A percentile compares a stretch with the other conserved stretches of the same genome.
phyloP scores from a whole-genome alignment of 2,329 filamentous ascomycete species.

The Colletotrichum scovillei region DNA sequence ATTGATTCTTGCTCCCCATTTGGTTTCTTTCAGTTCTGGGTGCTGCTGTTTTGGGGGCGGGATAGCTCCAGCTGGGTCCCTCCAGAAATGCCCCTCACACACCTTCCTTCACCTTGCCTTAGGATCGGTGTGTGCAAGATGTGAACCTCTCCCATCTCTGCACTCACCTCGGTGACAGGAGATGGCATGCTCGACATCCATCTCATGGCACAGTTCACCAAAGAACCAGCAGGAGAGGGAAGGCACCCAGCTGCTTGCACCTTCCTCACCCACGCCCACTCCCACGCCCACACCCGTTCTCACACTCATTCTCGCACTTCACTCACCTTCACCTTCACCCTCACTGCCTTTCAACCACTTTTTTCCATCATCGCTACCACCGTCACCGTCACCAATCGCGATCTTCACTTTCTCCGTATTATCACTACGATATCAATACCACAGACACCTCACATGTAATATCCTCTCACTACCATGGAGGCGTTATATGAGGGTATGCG shows the following conservation, averaged over 20 bases:
- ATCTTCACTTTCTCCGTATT: background rate
- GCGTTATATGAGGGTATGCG: constrained; percentile 25
- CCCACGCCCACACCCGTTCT: too few relatives aligned
- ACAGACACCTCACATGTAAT: background rate
- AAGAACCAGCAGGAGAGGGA: constrained; percentile 1
- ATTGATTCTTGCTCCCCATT: background rate
- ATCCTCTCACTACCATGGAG: constrained; percentile 2
- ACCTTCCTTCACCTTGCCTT: constrained; percentile 5
- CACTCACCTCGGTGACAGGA: constrained; percentile 11
- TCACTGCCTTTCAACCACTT: background rate
- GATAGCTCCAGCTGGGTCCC: constrained; percentile 1
- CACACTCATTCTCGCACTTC: background rate
- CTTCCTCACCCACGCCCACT: background rate
- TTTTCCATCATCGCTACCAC: background rate
- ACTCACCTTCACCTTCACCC: background rate
- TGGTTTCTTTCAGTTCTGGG: background rate
- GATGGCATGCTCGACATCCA: background rate
- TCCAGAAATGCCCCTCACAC: constrained; percentile 19
- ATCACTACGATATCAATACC: background rate
- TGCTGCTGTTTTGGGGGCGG: background rate
- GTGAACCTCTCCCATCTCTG: background rate
- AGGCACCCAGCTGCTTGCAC: background rate
- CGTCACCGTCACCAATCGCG: background rate
- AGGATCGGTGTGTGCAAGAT: background rate
- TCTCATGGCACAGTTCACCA: background rate